phyloP scores from a whole-genome alignment of 768 basidiomycete species.

The Psilocybe subaeruginosa region DNA sequence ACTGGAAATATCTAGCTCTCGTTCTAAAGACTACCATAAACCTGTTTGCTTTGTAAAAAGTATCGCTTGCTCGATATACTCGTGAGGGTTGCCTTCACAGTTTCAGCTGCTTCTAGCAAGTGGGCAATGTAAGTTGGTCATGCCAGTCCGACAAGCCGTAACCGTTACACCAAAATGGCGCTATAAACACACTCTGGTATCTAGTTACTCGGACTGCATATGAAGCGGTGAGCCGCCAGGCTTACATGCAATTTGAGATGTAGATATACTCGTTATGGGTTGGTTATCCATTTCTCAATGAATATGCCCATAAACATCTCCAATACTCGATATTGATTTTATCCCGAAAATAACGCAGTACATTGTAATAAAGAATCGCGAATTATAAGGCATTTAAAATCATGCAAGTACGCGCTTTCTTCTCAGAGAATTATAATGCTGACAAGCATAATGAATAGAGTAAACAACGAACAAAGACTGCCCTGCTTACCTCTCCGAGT shows the following conservation, averaged over 20 bases:
- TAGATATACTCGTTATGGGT: background rate
- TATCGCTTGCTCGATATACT: background rate
- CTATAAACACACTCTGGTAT: no score
- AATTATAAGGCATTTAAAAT: background rate
- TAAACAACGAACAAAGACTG: background rate
- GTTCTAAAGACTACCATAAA: background rate
- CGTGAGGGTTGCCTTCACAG: no score
- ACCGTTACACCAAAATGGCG: no score
- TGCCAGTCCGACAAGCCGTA: no score
- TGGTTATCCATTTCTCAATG: no score
- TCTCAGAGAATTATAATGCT: constrained; percentile 91
- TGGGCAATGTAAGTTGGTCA: no score
- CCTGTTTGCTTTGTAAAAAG: background rate
- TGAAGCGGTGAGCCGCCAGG: no score
- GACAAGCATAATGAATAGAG: constrained; percentile 12
- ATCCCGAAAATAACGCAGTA: background rate
- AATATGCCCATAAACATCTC: background rate
- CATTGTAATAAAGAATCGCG: background rate
- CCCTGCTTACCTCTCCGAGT: constrained; percentile 80
- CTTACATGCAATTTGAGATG: background rate
- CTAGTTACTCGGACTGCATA: no score
- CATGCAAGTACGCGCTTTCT: background rate
- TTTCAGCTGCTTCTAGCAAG: no score
- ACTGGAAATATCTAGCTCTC: background rate
- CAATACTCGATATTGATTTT: background rate